phyloP scores from a whole-genome alignment of 192 early-diverging fungal genomes.

The Geranomyces michiganensis region DNA sequence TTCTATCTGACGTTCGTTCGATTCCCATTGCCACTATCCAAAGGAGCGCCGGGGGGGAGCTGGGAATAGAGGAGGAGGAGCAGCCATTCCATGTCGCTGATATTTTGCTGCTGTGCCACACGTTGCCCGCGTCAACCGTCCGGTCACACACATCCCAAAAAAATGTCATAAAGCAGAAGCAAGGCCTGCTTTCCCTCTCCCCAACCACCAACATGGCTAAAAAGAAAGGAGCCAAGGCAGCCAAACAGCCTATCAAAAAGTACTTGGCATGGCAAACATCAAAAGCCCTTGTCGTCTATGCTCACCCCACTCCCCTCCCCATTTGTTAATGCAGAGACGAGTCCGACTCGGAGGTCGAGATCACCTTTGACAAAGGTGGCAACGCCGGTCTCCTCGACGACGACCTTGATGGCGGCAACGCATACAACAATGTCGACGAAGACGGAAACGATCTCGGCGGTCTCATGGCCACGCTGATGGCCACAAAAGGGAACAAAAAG shows the following conservation, averaged over 20 bases:
- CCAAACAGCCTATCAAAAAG: conserved; percentile 12
- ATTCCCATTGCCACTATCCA: too few relatives aligned
- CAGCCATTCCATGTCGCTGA: too few relatives aligned
- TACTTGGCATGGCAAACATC: not conserved
- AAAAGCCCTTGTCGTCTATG: not conserved
- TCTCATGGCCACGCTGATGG: conserved; percentile 62
- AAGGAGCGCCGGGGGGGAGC: too few relatives aligned
- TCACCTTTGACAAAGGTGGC: conserved; percentile 21
- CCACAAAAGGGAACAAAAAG: conserved; percentile 42
- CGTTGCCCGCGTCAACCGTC: too few relatives aligned
- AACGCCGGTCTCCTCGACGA: not conserved
- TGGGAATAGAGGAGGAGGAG: too few relatives aligned
- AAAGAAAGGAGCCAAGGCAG: conserved; percentile 26
- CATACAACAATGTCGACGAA: conserved; percentile 43
- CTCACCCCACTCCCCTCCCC: not conserved
- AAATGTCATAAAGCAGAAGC: too few relatives aligned
- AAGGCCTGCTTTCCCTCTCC: not conserved
- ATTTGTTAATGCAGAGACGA: not conserved
- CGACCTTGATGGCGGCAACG: conserved; percentile 12
- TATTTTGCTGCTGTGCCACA: too few relatives aligned
- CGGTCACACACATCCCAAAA: too few relatives aligned
- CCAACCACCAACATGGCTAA: conserved; percentile 25
- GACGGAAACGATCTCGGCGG: conserved; percentile 73
- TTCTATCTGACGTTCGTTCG: too few relatives aligned
- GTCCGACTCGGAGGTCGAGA: conserved; percentile 31